Base-by-base conservation (phyloP, 805 yeast species). In the Candida parachauliodes region DNA sequence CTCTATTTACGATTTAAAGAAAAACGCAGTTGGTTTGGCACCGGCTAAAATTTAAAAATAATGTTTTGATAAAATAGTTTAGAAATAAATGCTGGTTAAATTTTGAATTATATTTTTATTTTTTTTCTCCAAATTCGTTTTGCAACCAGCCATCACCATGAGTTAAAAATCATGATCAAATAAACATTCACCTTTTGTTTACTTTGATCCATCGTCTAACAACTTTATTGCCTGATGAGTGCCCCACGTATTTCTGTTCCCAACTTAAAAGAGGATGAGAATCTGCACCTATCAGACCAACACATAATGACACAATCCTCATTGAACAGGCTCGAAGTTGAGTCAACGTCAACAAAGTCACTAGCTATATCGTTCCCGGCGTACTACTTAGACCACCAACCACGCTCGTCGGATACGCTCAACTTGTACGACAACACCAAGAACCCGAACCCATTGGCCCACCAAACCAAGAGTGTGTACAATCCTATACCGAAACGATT, bases 1-100 rank as follows among this genome's bases (percentile, higher is more conserved):
- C 76, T 88, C 97, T 17, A 77, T 93, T 50, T 93, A 93, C 67
- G 98, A 93, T 62, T 62, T 91, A 55, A 88, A 86, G 57, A 79
- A 81, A 63, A 73, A 91, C 61, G 94, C 96, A 36, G 97, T 93
- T 55, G 98, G 98, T 54, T 81, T 93, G 62, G 98, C 98, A 36
- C 66, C 70, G 46, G 83, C 96, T 41, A 44, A 39, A 28, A 32
- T 22, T 31, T 37, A 30, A 31, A 11, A 5, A 4, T 16, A 6
- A 8, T 19, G 24, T 30, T 21, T 30, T 10, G 30, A 27, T 10
- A 24, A 24, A 10, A 28, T 15, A 29, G 32, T 29, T 17, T 29
- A n/a, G 11, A 30, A 19, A 30, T 16, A 20, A n/a, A 16, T 7
- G 22, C 11, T 20, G 8, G 25, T 15, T 15, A 7, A 8, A 17